Conservation (phyloP, 371 early-diverging fungal genomes). For the Lichtheimia corymbifera region DNA sequence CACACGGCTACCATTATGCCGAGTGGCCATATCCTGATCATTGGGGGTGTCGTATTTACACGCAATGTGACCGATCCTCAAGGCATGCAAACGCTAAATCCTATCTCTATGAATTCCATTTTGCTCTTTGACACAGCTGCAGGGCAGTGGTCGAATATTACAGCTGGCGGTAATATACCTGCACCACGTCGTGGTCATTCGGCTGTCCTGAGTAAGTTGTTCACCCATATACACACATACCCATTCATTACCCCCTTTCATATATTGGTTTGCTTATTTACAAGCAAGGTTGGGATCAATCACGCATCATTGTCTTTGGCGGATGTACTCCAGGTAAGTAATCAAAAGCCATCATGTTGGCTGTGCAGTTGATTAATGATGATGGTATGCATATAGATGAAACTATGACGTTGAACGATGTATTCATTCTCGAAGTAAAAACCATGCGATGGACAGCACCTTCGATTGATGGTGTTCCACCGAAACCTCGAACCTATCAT, state of each 20-base stretch:
- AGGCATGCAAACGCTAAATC: slow-evolving; percentile 30
- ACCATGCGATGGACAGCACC: slow-evolving; percentile 45
- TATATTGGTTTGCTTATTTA: too few species aligned
- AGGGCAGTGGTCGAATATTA: slow-evolving; percentile 34
- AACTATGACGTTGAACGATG: slow-evolving; percentile 31
- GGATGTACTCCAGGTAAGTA: slow-evolving; percentile 30
- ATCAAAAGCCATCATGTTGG: neutral
- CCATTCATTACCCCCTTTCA: too few species aligned
- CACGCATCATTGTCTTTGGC: slow-evolving; percentile 40
- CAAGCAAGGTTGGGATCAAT: neutral
- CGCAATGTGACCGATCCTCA: slow-evolving; percentile 29
- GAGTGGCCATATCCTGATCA: slow-evolving; percentile 26
- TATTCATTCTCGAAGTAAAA: slow-evolving; percentile 34
- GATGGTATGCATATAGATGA: slow-evolving; percentile 8
- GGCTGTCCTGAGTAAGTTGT: slow-evolving; percentile 34
- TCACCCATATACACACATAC: too few species aligned
- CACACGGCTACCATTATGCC: slow-evolving; percentile 28
- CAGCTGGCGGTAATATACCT: slow-evolving; percentile 46
- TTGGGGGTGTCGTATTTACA: slow-evolving; percentile 25
- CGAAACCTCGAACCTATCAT: slow-evolving; percentile 43
- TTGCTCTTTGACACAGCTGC: slow-evolving; percentile 30
- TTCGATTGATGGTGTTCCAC: slow-evolving; percentile 32
- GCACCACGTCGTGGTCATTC: slow-evolving; percentile 48
- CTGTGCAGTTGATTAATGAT: slow-evolving; percentile 2
- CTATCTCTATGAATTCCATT: slow-evolving; percentile 40